Percentiles rank a stretch among this genome's conserved stretches.
phyloP scores from a whole-genome alignment of 139 green algal species.

The Chlorella vulgaris region DNA sequence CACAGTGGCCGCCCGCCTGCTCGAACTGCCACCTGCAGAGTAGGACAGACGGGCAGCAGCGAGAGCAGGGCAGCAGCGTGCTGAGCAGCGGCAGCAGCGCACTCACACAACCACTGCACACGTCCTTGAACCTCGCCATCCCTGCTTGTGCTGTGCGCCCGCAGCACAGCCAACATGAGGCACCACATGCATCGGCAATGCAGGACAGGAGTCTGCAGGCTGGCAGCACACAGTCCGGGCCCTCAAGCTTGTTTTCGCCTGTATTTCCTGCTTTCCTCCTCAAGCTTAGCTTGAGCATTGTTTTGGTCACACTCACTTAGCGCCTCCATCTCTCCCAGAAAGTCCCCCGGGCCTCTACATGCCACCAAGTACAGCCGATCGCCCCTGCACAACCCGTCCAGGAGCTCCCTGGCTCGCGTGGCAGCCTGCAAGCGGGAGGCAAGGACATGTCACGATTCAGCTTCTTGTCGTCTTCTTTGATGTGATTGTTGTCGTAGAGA shows the following conservation, averaged over 20 bases:
- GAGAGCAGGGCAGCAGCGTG: background rate
- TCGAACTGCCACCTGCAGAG: constrained; percentile 6
- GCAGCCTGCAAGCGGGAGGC: constrained; percentile 32
- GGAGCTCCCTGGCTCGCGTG: constrained; percentile 25
- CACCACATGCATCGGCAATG: background rate
- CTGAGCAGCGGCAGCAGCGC: too few relatives aligned
- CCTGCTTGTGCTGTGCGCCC: too few relatives aligned
- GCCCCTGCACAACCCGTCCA: constrained; percentile 24
- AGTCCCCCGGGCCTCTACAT: background rate
- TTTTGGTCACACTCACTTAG: too few relatives aligned
- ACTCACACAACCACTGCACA: too few relatives aligned
- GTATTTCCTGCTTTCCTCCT: too few relatives aligned
- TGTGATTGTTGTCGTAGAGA: too few relatives aligned
- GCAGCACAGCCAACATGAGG: background rate
- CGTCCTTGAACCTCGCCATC: too few relatives aligned
- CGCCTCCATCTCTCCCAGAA: constrained; percentile 34
- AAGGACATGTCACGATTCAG: background rate
- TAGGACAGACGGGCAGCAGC: background rate
- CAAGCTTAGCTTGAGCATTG: too few relatives aligned
- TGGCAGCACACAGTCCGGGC: too few relatives aligned
- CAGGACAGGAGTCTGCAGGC: too few relatives aligned
- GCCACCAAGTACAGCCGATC: constrained; percentile 41
- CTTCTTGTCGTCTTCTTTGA: too few relatives aligned
- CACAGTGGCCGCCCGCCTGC: constrained; percentile 10
- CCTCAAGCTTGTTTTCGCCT: too few relatives aligned